Base-by-base conservation (phyloP, 208 protist species). In the Wallacemonas sp. region DNA sequence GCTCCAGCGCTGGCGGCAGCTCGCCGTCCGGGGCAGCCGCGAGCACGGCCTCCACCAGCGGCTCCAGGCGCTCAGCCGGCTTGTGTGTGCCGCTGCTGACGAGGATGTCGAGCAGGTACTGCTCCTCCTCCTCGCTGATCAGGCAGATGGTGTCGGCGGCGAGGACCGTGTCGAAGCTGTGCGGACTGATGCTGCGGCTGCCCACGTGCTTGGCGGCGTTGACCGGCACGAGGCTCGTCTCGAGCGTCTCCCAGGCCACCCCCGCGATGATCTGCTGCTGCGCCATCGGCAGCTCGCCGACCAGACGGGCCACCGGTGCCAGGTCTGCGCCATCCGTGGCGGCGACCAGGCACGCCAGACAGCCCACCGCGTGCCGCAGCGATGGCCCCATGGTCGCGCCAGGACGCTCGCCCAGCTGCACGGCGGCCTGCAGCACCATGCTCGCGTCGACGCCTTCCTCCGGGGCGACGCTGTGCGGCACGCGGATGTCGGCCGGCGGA, bases 291-390 rank as follows among this genome's bases (percentile, higher is more conserved):
- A 76, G 46, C 12, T 46, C 28, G 14, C 41, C 11, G 38, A 73
- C 68, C 36, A 81, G 55, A 33, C 39, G 25, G 26, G 63, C 57
- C 22, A 81, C 61, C 20, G 74, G 65, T 2, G 45, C 52, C 1
- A 63, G 39, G 44, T 65, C 57, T 14, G 55, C 20, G 38, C 71
- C 46, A 41, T 61, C 63, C 4, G 73, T 79, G 54, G 70, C 62
- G 7, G 85, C 44, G 14, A 86, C 63, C 1, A 91, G 62, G 49
- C 73, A 81, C 23, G 80, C 72, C 5, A 90, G 71, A 50, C 82
- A 89, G 23, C 88, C 88, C 18, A 81, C 74, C 0, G 85, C 76
- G 72, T 91, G 75, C 7, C 85, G 79, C 52, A 91, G 64, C 25
- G 76, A 79, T 12, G 82, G 82, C 10, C 85, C 84, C 45, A 94